These are phyloP conservation scores for Fusarium sp. DNA, from an alignment of 2,329 filamentous ascomycete species.

Conservation along the genomic window DNA sequence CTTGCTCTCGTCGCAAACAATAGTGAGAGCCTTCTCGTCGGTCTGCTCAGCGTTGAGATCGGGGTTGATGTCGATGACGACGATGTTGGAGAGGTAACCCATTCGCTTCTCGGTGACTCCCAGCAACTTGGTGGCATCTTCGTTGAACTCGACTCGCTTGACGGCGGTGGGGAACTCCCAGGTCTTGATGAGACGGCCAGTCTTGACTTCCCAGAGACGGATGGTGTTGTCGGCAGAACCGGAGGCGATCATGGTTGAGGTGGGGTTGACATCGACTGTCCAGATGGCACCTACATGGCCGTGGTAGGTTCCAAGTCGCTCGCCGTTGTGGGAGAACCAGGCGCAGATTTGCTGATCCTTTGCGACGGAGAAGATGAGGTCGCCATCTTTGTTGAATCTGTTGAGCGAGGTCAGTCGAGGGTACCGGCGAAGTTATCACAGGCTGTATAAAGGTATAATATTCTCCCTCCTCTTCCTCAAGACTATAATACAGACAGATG, in stretches of 20 bases:
- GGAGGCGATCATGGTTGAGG: constrained; percentile 88
- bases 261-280: constrained; percentile 97
- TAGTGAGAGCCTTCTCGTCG: constrained; percentile 82
- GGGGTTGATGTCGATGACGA: constrained; percentile 87
- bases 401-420: constrained; percentile 23
- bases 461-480: constrained; percentile 2
- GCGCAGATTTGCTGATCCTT: constrained; percentile 98
- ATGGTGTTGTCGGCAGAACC: constrained; percentile 99
- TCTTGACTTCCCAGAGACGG: constrained; percentile 94
- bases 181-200: constrained; percentile 90
- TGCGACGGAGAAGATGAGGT: constrained; percentile 92
- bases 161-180: constrained; percentile 98
- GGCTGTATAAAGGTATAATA: constrained; percentile 2
- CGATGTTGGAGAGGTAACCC: constrained; percentile 93
- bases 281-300: constrained; percentile 98
- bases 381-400: constrained; percentile 92
- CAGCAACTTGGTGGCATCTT: constrained; percentile 88
- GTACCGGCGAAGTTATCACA: constrained; percentile 4
- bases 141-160: constrained; percentile 97
- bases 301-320: constrained; percentile 94
- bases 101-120: constrained; percentile 99
- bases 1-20: constrained; percentile 95
- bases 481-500: not conserved
- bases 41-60: constrained; percentile 85
- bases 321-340: constrained; percentile 98